A percentile compares a stretch with the other conserved stretches of the same genome.
These are phyloP conservation scores for Avena eriantha DNA, from an alignment of 176 grass and related monocot species.

Conservation along the genomic window DNA sequence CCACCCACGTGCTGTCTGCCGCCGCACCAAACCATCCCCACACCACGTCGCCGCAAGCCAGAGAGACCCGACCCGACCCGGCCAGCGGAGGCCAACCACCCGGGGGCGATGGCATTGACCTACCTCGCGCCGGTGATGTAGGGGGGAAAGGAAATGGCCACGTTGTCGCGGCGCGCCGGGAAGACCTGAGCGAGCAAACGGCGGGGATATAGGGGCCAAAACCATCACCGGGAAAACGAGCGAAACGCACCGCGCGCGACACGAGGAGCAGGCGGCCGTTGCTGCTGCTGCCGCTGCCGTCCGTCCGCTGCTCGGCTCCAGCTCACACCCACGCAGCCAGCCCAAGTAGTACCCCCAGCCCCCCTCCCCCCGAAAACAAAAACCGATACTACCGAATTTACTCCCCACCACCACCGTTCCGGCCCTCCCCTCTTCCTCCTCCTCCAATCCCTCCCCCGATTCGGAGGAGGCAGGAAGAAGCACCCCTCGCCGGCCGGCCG, in stretches of 20 bases:
- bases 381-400: slow-evolving; percentile 42
- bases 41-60: slow-evolving; percentile 19
- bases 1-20: slow-evolving; percentile 20
- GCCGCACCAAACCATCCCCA: slow-evolving; percentile 36
- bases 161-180: not conserved
- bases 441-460: slow-evolving; percentile 17
- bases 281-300: slow-evolving; percentile 3
- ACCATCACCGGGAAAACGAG: slow-evolving; percentile 2
- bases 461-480: slow-evolving; percentile 53
- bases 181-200: not conserved
- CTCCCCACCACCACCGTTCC: slow-evolving; percentile 21
- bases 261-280: slow-evolving; percentile 9
- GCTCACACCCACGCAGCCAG: slow-evolving; percentile 28
- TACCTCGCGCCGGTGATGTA: slow-evolving; percentile 6
- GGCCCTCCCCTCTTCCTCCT: slow-evolving; percentile 14
- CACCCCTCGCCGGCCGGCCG: not conserved
- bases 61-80: not conserved
- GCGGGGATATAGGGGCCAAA: not conserved
- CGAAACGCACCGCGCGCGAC: slow-evolving; percentile 7
- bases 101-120: slow-evolving; percentile 1
- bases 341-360: not conserved
- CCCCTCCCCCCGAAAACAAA: not conserved
- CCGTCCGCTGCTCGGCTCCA: slow-evolving; percentile 8
- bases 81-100: not conserved
- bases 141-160: not conserved